phyloP scores from a whole-genome alignment of 208 protist genomes.

The Leishmania amazonensis region DNA sequence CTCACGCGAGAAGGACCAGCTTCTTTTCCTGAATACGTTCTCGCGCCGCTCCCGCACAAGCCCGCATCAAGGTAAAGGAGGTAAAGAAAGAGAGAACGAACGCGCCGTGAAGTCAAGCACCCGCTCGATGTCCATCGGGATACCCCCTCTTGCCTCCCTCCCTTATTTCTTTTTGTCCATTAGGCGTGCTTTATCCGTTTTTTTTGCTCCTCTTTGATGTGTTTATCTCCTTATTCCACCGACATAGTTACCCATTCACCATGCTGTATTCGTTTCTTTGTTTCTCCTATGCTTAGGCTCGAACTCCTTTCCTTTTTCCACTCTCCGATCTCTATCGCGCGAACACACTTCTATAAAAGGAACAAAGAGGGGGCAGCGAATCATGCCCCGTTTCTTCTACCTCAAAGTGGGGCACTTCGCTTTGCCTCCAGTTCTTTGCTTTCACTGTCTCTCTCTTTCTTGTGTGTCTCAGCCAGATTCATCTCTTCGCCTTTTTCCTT shows the following conservation, averaged over 20 bases:
- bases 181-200: not conserved
- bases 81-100: not conserved
- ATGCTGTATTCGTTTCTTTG: conserved; percentile 6
- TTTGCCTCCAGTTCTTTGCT: not conserved
- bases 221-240: not conserved
- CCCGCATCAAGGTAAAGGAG: not conserved
- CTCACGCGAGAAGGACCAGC: conserved; percentile 1
- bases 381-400: not conserved
- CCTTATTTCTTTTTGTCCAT: not conserved
- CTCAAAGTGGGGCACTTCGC: not conserved
- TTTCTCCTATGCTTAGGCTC: conserved; percentile 9
- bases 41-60: not conserved
- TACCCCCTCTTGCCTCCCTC: too few relatives aligned
- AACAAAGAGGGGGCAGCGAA: not conserved
- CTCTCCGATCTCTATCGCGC: not conserved
- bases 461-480: not conserved
- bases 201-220: not conserved
- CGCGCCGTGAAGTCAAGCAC: not conserved
- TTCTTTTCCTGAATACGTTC: not conserved
- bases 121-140: not conserved
- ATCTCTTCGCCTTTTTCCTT: conserved; percentile 23
- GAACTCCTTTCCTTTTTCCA: not conserved
- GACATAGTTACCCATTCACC: conserved; percentile 9
- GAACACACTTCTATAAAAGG: not conserved
- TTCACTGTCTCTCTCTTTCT: conserved; percentile 1